These are phyloP conservation scores for Malus hybrid DNA, from an alignment of 331 rosid species.

Conservation along the genomic window DNA sequence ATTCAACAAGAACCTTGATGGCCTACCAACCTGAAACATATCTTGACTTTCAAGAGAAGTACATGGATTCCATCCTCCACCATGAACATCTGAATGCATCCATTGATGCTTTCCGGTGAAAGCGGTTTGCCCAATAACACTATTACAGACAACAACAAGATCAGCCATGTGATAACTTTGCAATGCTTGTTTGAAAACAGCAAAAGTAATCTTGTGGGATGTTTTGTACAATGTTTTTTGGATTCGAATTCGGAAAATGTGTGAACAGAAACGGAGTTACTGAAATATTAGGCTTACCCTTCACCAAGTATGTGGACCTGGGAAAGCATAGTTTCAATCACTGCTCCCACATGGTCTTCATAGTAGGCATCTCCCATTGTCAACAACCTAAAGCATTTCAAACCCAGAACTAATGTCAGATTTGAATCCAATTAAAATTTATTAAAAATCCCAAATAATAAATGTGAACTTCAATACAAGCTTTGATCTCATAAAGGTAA, in stretches of 20 bases:
- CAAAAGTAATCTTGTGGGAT: background rate
- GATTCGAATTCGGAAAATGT: background rate
- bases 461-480: background rate
- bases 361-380: constrained; percentile 55
- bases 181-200: background rate
- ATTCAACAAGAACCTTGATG: background rate
- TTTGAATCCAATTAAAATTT: background rate
- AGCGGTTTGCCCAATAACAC: constrained; percentile 75
- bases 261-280: background rate
- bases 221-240: background rate
- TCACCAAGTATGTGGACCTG: constrained; percentile 62
- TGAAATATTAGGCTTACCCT: constrained; percentile 49
- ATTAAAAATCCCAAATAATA: background rate
- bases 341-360: constrained; percentile 45
- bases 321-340: constrained; percentile 39
- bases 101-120: constrained; percentile 58
- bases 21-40: constrained; percentile 28
- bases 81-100: constrained; percentile 47
- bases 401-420: constrained; percentile 21
- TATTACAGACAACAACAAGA: constrained; percentile 13
- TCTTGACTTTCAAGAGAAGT: constrained; percentile 14
- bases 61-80: constrained; percentile 32
- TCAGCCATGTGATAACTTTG: constrained; percentile 4
- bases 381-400: constrained; percentile 60
- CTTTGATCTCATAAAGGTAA: background rate